Conservation (phyloP, 164 flowering plant species). For the Magnolia sinica region DNA sequence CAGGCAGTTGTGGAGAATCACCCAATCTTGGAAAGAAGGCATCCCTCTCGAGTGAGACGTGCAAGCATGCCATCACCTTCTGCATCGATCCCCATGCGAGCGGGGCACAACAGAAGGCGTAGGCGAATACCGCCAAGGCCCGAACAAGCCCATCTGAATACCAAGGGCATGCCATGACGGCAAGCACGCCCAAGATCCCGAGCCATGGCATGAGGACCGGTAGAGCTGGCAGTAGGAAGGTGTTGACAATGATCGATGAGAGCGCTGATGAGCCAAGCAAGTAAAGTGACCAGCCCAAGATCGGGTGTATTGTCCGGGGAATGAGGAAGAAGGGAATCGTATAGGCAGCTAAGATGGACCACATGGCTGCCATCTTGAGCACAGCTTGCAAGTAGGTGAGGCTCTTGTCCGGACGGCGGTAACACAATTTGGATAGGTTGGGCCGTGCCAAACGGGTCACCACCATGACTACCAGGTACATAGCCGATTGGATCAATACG, state of each 20-base stretch:
- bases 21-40: constrained; percentile 54
- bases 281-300: constrained; percentile 85
- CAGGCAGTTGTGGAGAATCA: constrained; percentile 49
- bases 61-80: constrained; percentile 53
- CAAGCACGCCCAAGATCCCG: constrained; percentile 56
- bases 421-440: constrained; percentile 66
- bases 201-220: constrained; percentile 62
- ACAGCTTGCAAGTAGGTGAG: constrained; percentile 37
- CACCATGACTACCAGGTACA: constrained; percentile 62
- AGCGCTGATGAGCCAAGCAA: constrained; percentile 64
- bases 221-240: constrained; percentile 62
- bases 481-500: constrained; percentile 40
- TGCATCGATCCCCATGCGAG: constrained; percentile 48
- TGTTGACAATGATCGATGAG: constrained; percentile 46
- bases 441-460: constrained; percentile 64
- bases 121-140: constrained; percentile 64
- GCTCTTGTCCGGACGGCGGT: constrained; percentile 61
- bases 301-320: constrained; percentile 77
- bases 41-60: constrained; percentile 65
- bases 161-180: constrained; percentile 91
- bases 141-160: constrained; percentile 69
- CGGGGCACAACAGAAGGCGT: constrained; percentile 77
- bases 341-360: constrained; percentile 73
- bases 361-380: constrained; percentile 55
- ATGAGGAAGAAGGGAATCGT: constrained; percentile 62